Base-by-base conservation (phyloP, 2,329 filamentous ascomycete species). In the Talaromyces sp. region DNA sequence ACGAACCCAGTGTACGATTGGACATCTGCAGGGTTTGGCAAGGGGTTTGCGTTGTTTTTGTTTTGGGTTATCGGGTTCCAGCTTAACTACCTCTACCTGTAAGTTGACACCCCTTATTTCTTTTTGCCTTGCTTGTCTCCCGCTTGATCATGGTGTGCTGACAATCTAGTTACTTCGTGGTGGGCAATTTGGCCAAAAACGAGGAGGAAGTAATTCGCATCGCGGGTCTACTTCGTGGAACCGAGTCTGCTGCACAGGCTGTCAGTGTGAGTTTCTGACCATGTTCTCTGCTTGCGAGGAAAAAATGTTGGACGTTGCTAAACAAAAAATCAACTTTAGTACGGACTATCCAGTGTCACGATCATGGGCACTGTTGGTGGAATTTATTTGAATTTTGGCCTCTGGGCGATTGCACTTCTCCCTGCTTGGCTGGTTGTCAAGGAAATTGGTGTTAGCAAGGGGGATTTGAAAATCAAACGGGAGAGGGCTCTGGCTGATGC, bases 171-270 rank as follows among this genome's bases (percentile, higher is more conserved):
- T 90, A 90, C 75, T 91, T 91, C 67, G 78, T 91, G 62, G 83
- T 91, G 10, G 82, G 84, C 4, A 86, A 89, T 65, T 70, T 91
- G 2, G 86, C 89, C 1, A 72, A 78, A 4, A 78, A 80, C 6
- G 80, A 89, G 56, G 80, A 81, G 26, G 85, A 91, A 65, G 82
- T 90, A 1, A 83, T 91, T 50, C 82, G 88, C 0, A 86, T 88
- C 67, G 83, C 88, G 0, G 87, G 86, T 0, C 73, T 91, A 13
- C 77, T 91, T 2, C 80, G 88, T 59, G 89, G 86, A 0, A 89
- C 86, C 0, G 88, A 91, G 72, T 89, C 86, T 1, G 89, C 86
- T 0, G 88, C 86, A 76, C 89, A 91, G 69, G 88, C 88, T 7
- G 74, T 91, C 17, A 89, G 86, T 67, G 78, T 80, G 67, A 66